Percentiles rank a stretch among this genome's conserved stretches.
Conservation (phyloP, 148 eudicot species). For the Diospyros kaki region DNA sequence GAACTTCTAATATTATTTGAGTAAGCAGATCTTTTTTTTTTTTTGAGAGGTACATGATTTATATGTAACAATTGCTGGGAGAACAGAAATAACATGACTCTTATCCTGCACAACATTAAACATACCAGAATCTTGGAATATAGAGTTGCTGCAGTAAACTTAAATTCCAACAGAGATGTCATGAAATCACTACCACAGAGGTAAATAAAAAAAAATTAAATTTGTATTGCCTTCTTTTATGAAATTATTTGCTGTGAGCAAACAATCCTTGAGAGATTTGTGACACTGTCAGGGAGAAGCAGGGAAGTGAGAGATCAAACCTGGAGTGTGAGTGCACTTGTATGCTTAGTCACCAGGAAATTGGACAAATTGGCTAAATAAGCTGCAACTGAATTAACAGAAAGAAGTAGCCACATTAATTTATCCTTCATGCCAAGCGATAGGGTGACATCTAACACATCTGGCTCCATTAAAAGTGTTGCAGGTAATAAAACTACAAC, state of each 20-base stretch:
- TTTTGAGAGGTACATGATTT: neutral
- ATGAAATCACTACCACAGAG: neutral
- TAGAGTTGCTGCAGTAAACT: neutral
- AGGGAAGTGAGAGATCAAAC: constrained; percentile 33
- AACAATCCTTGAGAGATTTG: neutral
- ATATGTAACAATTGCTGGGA: neutral
- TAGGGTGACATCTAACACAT: constrained; percentile 54
- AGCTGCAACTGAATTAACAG: constrained; percentile 76
- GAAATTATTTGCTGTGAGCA: constrained; percentile 4
- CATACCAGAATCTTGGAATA: neutral
- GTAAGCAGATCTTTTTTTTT: neutral
- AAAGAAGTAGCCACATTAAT: constrained; percentile 75
- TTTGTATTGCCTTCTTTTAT: neutral
- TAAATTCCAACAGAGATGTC: neutral
- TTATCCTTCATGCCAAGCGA: constrained; percentile 56
- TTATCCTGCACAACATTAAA: neutral
- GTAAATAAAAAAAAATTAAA: neutral
- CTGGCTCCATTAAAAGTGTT: constrained; percentile 86
- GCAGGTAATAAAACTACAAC: constrained; percentile 79
- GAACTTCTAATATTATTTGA: neutral
- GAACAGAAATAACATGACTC: neutral
- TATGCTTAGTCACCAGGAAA: constrained; percentile 94
- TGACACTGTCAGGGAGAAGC: neutral
- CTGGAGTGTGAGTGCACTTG: constrained; percentile 98
- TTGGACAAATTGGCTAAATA: constrained; percentile 94